phyloP scores from a whole-genome alignment of 352 stramenopile genomes.

The Globisporangium okanoganense region DNA sequence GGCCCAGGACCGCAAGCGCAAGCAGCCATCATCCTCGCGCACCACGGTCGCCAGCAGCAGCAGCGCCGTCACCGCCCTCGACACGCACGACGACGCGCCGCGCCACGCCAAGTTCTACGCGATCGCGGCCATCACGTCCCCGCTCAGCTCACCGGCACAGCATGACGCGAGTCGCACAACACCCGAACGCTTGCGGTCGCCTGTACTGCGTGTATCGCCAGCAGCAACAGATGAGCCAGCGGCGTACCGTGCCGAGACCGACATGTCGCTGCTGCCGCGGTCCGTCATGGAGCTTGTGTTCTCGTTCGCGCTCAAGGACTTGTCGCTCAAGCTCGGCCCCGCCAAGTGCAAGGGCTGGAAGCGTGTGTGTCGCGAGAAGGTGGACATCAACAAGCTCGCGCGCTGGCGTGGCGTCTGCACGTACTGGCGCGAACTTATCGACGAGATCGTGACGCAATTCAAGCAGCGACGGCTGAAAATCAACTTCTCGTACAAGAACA shows the following conservation, averaged over 20 bases:
- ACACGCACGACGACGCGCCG: neutral
- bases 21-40: neutral
- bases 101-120: constrained; percentile 17
- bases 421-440: constrained; percentile 46
- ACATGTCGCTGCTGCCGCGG: constrained; percentile 36
- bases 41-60: neutral
- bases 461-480: constrained; percentile 36
- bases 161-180: neutral
- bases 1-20: constrained; percentile 17
- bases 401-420: constrained; percentile 39
- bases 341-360: constrained; percentile 42
- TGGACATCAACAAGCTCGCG: constrained; percentile 30
- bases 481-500: constrained; percentile 44
- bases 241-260: neutral
- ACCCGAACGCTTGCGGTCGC: neutral
- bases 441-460: constrained; percentile 40
- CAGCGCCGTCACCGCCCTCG: too few species aligned
- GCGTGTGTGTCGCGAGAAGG: constrained; percentile 31
- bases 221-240: neutral
- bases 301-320: constrained; percentile 50
- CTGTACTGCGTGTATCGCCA: neutral
- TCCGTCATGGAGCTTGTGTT: constrained; percentile 49
- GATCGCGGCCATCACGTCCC: constrained; percentile 16
- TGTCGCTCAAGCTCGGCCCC: constrained; percentile 42
- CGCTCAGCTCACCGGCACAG: constrained; percentile 2